Base-by-base conservation (phyloP, 2,329 filamentous ascomycete genomes). In the Dichotomopilus funicola region DNA sequence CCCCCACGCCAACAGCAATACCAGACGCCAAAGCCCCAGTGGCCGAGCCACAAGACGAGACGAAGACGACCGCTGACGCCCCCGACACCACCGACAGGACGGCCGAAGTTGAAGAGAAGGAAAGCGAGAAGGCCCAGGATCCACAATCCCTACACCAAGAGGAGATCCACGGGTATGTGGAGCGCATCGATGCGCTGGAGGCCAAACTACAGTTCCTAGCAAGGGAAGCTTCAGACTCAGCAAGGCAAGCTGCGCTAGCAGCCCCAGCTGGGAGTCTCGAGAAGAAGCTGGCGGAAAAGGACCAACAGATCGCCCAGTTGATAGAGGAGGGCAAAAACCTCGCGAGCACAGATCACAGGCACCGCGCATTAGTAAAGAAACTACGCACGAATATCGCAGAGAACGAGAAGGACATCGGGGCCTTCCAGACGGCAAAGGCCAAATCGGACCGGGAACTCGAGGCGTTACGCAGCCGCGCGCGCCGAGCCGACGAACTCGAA, bases 251-350 rank as follows among this genome's bases (percentile, higher is more conserved):
- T 6, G 84, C 82, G 2, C 73, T 78, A n/a, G 74, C 78, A 31
- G 83, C 87, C 0, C 74, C 80, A 2, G 67, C 81, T 0, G 87
- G 87, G 5, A 88, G 85, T 54, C 55, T 77, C 1, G 88, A 95
- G 61, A 89, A 86, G 68, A 91, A 88, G 66, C 70, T 97, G 11
- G 88, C 89, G 1, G 91, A 95, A 65, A 95, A 91, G 67, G 91
- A 97, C 64, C 86, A 92, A 64, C 89, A 89, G 68, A 95, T 97
- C 64, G 89, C 91, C 2, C 75, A 91, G 47, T 75, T 99, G 10
- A 88, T 99, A 78, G 87, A 95, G 63, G 94, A 99, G 73, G 94
- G 95, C 0, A 88, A 94, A 64, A 91, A 87, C 62, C 78, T 97
- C 7, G 91, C 90, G 1, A 88, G 87, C 63, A 88, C 82, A 0